These are phyloP conservation scores for Fonsecaea monophora DNA, from an alignment of 2,329 filamentous ascomycete genomes.

Conservation along the genomic window DNA sequence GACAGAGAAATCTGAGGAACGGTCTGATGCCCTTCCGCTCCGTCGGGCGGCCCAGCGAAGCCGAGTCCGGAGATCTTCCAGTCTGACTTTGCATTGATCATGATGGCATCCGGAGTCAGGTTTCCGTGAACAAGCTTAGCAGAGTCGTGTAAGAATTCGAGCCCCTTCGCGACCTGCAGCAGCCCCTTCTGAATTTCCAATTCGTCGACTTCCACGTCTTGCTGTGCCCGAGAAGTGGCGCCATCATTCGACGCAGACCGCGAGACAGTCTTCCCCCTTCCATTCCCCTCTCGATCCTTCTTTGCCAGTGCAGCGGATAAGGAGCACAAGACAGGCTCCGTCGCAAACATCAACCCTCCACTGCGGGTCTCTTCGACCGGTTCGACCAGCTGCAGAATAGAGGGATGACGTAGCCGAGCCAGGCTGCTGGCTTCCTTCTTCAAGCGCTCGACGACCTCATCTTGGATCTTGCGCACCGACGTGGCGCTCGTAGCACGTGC, in stretches of 20 bases:
- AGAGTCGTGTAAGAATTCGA: constrained; percentile 95
- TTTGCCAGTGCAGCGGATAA: constrained; percentile 80
- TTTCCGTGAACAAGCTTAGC: constrained; percentile 94
- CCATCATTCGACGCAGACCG: constrained; percentile 61
- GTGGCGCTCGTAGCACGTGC: constrained; percentile 65
- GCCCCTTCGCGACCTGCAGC: constrained; percentile 87
- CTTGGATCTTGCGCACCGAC: constrained; percentile 78
- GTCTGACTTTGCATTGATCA: constrained; percentile 96
- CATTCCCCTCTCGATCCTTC: constrained; percentile 80
- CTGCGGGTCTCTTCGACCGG: constrained; percentile 92
- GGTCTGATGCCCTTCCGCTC: constrained; percentile 74
- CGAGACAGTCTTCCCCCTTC: constrained; percentile 22
- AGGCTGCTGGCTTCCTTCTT: constrained; percentile 91
- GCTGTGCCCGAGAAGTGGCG: constrained; percentile 69
- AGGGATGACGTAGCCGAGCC: constrained; percentile 87
- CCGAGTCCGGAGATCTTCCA: constrained; percentile 98
- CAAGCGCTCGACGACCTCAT: constrained; percentile 88
- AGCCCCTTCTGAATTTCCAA: constrained; percentile 97
- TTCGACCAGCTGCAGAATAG: constrained; percentile 88
- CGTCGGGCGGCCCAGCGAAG: constrained; percentile 82
- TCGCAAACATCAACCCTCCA: constrained; percentile 93
- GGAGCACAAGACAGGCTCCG: constrained; percentile 89
- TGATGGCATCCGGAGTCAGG: constrained; percentile 88
- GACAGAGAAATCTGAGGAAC: constrained; percentile 81
- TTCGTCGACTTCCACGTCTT: constrained; percentile 93